Evolutionary conservation across 257 asterid genomes (phyloP).

Genomic region (Plantago ovata): DNA sequence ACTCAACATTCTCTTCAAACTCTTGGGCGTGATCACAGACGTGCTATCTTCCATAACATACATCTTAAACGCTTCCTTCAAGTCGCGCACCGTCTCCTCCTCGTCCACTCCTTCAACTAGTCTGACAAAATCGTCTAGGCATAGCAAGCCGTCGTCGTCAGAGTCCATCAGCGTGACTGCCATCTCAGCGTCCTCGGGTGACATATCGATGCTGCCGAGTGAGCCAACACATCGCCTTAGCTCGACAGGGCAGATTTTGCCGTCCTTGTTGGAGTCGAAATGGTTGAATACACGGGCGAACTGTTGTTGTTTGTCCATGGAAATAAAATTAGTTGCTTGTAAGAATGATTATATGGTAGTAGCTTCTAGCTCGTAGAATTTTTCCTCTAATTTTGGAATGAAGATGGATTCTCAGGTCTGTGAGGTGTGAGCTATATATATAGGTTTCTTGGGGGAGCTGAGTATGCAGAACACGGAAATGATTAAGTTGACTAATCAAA

Average conservation of each 20-base stretch:
- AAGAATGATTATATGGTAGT: too few relatives aligned
- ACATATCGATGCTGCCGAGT: slow-evolving; percentile 29
- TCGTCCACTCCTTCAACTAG: slow-evolving; percentile 22
- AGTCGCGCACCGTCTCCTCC: slow-evolving; percentile 34
- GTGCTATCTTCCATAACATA: slow-evolving; percentile 22
- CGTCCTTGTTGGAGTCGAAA: slow-evolving; percentile 41
- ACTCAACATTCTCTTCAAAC: slow-evolving; percentile 27
- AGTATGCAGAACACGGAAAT: too few relatives aligned
- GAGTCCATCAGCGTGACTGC: slow-evolving; percentile 38
- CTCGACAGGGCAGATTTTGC: slow-evolving; percentile 33
- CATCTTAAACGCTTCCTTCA: slow-evolving; percentile 26
- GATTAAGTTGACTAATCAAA: too few relatives aligned
- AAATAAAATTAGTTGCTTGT: too few relatives aligned
- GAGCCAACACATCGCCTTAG: slow-evolving; percentile 31
- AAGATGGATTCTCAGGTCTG: too few relatives aligned
- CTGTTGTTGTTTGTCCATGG: slow-evolving; percentile 38
- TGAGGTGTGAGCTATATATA: too few relatives aligned
- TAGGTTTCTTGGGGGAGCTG: too few relatives aligned
- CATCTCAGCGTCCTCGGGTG: slow-evolving; percentile 36
- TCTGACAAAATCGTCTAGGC: slow-evolving; percentile 40
- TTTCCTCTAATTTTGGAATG: too few relatives aligned
- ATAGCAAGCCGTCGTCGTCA: slow-evolving; percentile 51
- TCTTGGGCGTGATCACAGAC: slow-evolving; percentile 21
- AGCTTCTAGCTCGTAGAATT: too few relatives aligned
- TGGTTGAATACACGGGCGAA: slow-evolving; percentile 30